Conservation (phyloP, 148 eudicot genomes). For the Cornus kousa region DNA sequence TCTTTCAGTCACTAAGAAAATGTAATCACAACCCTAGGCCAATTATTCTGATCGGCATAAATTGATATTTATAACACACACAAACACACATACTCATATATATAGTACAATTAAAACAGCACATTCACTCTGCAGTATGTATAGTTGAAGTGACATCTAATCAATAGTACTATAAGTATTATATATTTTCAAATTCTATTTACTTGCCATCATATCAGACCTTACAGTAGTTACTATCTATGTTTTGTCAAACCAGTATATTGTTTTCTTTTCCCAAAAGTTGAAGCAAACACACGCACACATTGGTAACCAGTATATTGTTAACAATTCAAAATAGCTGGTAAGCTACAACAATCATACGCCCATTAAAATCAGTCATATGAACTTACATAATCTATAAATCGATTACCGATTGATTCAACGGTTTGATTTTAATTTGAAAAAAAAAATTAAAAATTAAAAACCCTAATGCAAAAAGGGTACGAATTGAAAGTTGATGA, state of each 20-base stretch:
- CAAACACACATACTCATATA: too few relatives aligned
- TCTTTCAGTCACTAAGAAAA: neutral
- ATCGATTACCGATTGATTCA: neutral
- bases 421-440: neutral
- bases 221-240: too few relatives aligned
- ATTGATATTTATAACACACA: too few relatives aligned
- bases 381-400: neutral
- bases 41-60: too few relatives aligned
- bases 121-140: neutral
- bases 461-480: neutral
- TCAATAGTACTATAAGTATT: too few relatives aligned
- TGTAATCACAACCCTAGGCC: neutral
- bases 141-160: neutral
- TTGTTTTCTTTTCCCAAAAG: too few relatives aligned
- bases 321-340: too few relatives aligned
- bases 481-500: neutral
- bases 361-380: neutral
- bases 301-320: too few relatives aligned
- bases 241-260: too few relatives aligned
- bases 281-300: too few relatives aligned
- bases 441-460: neutral
- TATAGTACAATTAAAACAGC: neutral
- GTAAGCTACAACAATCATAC: neutral
- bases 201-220: too few relatives aligned
- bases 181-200: too few relatives aligned